A percentile compares a stretch with the other conserved stretches of the same genome.
Conservation (phyloP, 176 grass and related monocot species). For the Poa annua region DNA sequence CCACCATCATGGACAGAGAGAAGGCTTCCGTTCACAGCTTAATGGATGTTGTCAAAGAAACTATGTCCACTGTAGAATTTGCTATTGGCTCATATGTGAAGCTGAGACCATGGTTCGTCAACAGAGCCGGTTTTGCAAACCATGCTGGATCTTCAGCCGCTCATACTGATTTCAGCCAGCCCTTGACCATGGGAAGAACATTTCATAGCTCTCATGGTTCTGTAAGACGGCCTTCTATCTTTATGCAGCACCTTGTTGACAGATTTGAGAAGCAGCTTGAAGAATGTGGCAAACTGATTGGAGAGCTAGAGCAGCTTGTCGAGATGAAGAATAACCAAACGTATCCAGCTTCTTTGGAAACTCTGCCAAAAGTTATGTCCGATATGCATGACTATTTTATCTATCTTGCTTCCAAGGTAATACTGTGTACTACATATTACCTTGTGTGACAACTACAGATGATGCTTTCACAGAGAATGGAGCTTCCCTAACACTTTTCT, state of each 20-base stretch:
- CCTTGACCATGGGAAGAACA: no score
- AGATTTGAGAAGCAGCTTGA: conserved; percentile 67
- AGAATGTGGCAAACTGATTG: conserved; percentile 65
- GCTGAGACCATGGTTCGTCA: conserved; percentile 55
- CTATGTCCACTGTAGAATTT: conserved; percentile 58
- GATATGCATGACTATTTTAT: conserved; percentile 88
- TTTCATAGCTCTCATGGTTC: conserved; percentile 26
- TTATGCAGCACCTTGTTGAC: conserved; percentile 61
- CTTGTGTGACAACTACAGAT: conserved; percentile 14
- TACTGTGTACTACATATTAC: not conserved
- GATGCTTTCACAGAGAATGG: conserved; percentile 5
- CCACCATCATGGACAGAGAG: conserved; percentile 65
- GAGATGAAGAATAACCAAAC: conserved; percentile 60
- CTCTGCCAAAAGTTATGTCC: conserved; percentile 74
- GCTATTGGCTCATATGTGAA: conserved; percentile 68
- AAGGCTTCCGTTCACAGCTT: conserved; percentile 61
- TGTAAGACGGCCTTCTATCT: conserved; percentile 70
- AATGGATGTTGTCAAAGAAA: conserved; percentile 51
- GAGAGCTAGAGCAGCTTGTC: conserved; percentile 78
- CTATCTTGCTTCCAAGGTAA: conserved; percentile 90
- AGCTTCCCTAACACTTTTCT: conserved; percentile 44
- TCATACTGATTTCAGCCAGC: conserved; percentile 43
- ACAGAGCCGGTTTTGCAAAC: conserved; percentile 30
- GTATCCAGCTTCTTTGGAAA: conserved; percentile 48
- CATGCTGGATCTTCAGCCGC: conserved; percentile 9